These are phyloP conservation scores for Aspergillus calidoustus DNA, from an alignment of 2,329 filamentous ascomycete species.

Conservation along the genomic window DNA sequence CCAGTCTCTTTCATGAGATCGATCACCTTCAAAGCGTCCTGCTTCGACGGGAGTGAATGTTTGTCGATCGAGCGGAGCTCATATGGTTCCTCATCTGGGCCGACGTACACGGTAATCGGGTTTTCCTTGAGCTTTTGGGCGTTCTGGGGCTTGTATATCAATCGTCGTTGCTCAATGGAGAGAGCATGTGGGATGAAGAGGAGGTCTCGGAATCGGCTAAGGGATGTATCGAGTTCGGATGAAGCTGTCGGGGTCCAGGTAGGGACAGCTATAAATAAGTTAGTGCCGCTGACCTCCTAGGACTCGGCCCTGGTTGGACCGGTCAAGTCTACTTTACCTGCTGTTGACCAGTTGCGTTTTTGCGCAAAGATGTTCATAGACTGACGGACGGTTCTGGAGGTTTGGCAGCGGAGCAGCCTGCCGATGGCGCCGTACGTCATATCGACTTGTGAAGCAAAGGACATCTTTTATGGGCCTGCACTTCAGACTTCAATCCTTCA, in stretches of 20 bases:
- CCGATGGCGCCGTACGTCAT: slow-evolving; percentile 48
- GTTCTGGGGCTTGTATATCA: slow-evolving; percentile 46
- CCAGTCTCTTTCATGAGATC: slow-evolving; percentile 42
- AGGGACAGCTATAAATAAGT: slow-evolving; percentile 37
- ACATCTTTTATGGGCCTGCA: not conserved
- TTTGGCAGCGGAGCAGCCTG: slow-evolving; percentile 44
- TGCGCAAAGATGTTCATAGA: slow-evolving; percentile 37
- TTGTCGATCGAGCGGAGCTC: slow-evolving; percentile 43
- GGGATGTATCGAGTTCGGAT: slow-evolving; percentile 45
- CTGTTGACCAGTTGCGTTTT: slow-evolving; percentile 36
- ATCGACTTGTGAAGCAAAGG: slow-evolving; percentile 1
- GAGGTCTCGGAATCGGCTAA: slow-evolving; percentile 48
- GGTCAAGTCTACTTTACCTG: slow-evolving; percentile 28
- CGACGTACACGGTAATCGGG: slow-evolving; percentile 46
- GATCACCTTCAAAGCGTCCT: slow-evolving; percentile 37
- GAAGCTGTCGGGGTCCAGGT: slow-evolving; percentile 46
- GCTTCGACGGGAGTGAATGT: slow-evolving; percentile 38
- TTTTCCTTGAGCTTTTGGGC: slow-evolving; percentile 43
- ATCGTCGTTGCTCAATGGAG: slow-evolving; percentile 39
- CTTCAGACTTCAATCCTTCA: not conserved
- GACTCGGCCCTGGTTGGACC: not conserved
- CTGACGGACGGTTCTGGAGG: slow-evolving; percentile 36
- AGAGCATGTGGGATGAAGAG: slow-evolving; percentile 51
- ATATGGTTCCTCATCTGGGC: slow-evolving; percentile 43
- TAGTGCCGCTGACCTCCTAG: not conserved